Conservation (phyloP, 164 flowering plant genomes). For the Dillenia suffruticosa region DNA sequence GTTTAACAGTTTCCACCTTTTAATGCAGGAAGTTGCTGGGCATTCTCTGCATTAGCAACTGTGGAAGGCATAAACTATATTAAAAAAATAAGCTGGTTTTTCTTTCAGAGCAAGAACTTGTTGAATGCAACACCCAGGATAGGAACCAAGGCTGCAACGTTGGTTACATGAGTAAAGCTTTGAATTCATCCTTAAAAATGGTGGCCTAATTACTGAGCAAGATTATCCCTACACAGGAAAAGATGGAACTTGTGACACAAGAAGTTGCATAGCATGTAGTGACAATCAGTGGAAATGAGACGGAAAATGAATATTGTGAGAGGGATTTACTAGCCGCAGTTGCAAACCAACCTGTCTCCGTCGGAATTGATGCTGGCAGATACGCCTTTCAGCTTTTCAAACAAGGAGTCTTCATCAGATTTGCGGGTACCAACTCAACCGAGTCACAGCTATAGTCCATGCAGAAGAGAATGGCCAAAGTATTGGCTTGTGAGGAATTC, state of each 20-base stretch:
- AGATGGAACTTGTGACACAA: constrained; percentile 23
- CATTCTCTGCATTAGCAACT: constrained; percentile 61
- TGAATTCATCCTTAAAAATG: constrained; percentile 25
- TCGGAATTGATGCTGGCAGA: constrained; percentile 47
- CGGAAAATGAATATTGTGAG: constrained; percentile 28
- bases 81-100: constrained; percentile 34
- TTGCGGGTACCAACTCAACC: constrained; percentile 42
- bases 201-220: constrained; percentile 34
- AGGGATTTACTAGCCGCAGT: constrained; percentile 27
- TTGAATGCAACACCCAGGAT: constrained; percentile 36
- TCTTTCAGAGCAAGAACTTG: constrained; percentile 54
- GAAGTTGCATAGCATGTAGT: constrained; percentile 18
- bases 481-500: constrained; percentile 68
- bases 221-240: constrained; percentile 36
- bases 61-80: constrained; percentile 48
- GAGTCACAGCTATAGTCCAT: constrained; percentile 53
- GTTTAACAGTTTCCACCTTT: neutral
- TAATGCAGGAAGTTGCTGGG: constrained; percentile 63
- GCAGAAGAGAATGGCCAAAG: constrained; percentile 27
- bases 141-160: constrained; percentile 44
- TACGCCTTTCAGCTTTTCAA: constrained; percentile 41
- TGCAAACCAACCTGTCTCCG: constrained; percentile 52
- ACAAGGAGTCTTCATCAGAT: constrained; percentile 33
- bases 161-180: constrained; percentile 49
- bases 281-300: constrained; percentile 30